Evolutionary conservation across 2,329 filamentous ascomycete species (phyloP).

Genomic region (Penicillium rolfsii): DNA sequence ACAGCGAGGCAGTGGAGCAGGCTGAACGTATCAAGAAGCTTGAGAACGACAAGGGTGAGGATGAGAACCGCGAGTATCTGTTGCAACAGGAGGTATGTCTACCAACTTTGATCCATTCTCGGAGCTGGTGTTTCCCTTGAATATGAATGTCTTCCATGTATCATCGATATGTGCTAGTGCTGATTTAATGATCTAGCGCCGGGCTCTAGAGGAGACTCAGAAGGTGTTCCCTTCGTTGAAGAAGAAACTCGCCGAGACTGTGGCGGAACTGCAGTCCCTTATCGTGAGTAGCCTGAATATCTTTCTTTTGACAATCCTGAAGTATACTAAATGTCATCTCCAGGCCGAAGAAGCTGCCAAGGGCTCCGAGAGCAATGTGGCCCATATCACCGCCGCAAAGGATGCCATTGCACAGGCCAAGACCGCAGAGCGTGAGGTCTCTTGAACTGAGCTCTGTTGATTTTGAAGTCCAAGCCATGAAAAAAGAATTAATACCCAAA

Average conservation of each 20-base stretch:
- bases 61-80: constrained; percentile 77
- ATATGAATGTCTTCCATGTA: neutral
- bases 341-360: constrained; percentile 47
- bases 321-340: neutral
- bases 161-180: neutral
- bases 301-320: neutral
- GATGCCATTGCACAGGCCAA: constrained; percentile 47
- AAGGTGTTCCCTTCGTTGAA: constrained; percentile 75
- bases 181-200: constrained; percentile 57
- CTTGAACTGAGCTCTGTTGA: constrained; percentile 27
- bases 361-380: constrained; percentile 45
- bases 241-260: constrained; percentile 70
- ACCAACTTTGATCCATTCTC: neutral
- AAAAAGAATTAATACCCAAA: constrained; percentile 15
- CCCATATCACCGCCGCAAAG: constrained; percentile 47
- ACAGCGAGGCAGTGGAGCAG: constrained; percentile 79
- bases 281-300: constrained; percentile 61
- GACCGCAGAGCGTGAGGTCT: constrained; percentile 44
- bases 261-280: constrained; percentile 74
- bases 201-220: constrained; percentile 84
- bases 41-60: constrained; percentile 65
- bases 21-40: constrained; percentile 71
- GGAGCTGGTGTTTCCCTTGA: neutral
- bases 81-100: constrained; percentile 80
- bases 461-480: neutral